Evolutionary conservation across 1,284 basidiomycete genomes (phyloP), one percentile per base, ranked within the genome.

Genomic region (Cyathus olla): DNA sequence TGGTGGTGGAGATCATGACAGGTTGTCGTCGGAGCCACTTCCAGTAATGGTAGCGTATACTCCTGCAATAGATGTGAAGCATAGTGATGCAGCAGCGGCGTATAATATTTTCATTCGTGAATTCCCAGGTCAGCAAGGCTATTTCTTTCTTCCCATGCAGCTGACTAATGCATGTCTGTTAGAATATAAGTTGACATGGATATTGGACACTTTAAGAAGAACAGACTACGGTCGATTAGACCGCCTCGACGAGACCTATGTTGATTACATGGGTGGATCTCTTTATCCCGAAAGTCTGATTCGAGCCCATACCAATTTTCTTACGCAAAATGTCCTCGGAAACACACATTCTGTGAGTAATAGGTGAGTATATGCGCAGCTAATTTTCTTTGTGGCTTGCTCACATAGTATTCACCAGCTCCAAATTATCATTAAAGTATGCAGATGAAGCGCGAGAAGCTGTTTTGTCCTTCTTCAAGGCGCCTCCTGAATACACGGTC

Each of bases 281-380:
- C 64, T 94, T 35, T 93, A 93, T 68, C 92, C 93, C 19, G 90
- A 92, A 66, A 90, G 88, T 63, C 86, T 94, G 35, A 84, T 94
- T 61, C 84, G 82, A 47, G 85, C 87, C 6, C 91, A 93, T 66
- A 82, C 88, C 42, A 85, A 88, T 59, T 92, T 93, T 71, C 82
- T 95, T 37, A 85, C 82, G 40, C 80, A 80, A 47, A 87, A 77
- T 66, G 83, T 94, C 49, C 85, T 94, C 65, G 93, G 93, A 8
- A 95, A 95, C 72, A 94, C 93, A 0, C 93, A 95, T 74, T 94
- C 93, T 0, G 86, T 91, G 67, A 94, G 87, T 73, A 89, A 90
- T 62, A 90, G 90, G 92, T 90, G 70, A 68, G 79, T 77, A 65
- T 73, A 75, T 76, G 71, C 72, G 61, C 64, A 42, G 47, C 39